Evolutionary conservation across 305 asterid genomes (phyloP).

Genomic region (Petunia hybrid): DNA sequence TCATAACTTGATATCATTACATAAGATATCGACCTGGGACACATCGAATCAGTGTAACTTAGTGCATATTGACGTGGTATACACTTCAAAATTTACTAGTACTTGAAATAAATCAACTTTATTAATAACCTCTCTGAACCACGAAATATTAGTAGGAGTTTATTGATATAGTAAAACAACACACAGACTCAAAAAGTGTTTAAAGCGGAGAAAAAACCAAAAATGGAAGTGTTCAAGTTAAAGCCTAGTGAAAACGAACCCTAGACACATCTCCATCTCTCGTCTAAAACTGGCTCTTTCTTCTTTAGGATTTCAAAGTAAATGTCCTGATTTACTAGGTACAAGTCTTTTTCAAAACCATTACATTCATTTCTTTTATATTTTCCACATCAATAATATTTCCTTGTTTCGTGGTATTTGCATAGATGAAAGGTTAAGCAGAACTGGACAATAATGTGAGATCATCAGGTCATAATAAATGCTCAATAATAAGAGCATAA

Average conservation of each 20-base stretch:
- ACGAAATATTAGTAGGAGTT: background rate
- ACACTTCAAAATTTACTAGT: background rate
- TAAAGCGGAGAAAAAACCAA: no score
- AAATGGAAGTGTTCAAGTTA: no score
- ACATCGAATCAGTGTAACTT: background rate
- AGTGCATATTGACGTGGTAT: conserved; percentile 12
- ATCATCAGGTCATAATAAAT: background rate
- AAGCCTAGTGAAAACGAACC: background rate
- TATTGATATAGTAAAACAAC: no score
- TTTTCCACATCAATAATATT: background rate
- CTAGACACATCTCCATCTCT: background rate
- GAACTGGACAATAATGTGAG: conserved; percentile 27
- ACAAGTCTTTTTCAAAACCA: background rate
- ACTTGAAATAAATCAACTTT: background rate
- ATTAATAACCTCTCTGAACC: background rate
- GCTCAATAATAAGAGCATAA: background rate
- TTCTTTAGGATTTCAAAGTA: background rate
- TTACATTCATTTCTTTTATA: background rate
- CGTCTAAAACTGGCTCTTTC: background rate
- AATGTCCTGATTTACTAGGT: background rate
- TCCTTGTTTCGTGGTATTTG: background rate
- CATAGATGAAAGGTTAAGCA: background rate
- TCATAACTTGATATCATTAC: background rate
- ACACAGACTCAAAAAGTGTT: no score
- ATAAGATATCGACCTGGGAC: background rate